Conservation (phyloP, 129 eudicot genomes). For the Tagetes patula region DNA sequence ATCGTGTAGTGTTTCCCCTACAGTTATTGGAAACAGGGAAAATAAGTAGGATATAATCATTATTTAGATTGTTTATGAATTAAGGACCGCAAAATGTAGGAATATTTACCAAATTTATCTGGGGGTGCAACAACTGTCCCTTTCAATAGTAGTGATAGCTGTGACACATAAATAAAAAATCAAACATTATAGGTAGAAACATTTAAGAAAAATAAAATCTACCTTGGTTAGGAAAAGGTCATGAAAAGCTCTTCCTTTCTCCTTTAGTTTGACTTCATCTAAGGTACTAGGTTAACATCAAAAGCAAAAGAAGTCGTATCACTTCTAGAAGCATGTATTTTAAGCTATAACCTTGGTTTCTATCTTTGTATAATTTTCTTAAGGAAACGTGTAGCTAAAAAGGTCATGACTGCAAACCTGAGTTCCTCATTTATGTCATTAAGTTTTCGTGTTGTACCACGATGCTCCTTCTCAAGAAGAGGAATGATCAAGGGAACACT, state of each 20-base stretch:
- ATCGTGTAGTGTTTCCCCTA: slow-evolving; percentile 96
- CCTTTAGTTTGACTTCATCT: slow-evolving; percentile 84
- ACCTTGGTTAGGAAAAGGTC: slow-evolving; percentile 94
- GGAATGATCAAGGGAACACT: slow-evolving; percentile 92
- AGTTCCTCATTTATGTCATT: slow-evolving; percentile 86
- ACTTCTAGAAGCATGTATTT: neutral
- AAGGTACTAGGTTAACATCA: slow-evolving; percentile 47
- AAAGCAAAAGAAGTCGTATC: slow-evolving; percentile 14
- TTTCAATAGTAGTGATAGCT: slow-evolving; percentile 82
- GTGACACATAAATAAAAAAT: slow-evolving; percentile 25
- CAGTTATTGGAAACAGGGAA: slow-evolving; percentile 20
- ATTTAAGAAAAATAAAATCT: slow-evolving; percentile 14
- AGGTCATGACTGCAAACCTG: slow-evolving; percentile 48
- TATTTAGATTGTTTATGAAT: slow-evolving; percentile 3
- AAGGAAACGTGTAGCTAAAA: slow-evolving; percentile 7
- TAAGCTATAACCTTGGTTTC: neutral
- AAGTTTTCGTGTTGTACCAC: slow-evolving; percentile 66
- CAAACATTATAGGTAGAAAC: slow-evolving; percentile 12
- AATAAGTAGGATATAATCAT: slow-evolving; percentile 13
- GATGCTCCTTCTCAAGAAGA: slow-evolving; percentile 87
- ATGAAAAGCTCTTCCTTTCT: slow-evolving; percentile 89
- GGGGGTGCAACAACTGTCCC: slow-evolving; percentile 98
- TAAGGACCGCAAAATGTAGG: slow-evolving; percentile 1
- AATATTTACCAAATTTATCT: slow-evolving; percentile 77
- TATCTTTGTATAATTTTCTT: neutral